Base-by-base conservation (phyloP, 2,329 filamentous ascomycete genomes). In the Nemania serpens region DNA sequence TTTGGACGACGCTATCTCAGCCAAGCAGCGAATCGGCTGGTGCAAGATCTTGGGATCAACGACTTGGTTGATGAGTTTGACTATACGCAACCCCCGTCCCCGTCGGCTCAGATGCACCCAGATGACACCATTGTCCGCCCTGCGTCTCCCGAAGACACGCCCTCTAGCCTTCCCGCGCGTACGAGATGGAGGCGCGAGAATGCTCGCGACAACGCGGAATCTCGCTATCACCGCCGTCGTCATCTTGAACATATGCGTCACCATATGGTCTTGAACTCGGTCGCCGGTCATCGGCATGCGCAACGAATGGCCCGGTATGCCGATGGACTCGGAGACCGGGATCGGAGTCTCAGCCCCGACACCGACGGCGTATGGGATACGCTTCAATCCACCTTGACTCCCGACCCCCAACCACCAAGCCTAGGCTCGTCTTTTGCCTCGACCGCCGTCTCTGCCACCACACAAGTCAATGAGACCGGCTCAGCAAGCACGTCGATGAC, bases 381-480 rank as follows among this genome's bases (percentile, higher is more conserved):
- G 2, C 86, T 97, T 55, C 80, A 93, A 59, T 88, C 84, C 6
- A 96, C 91, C 0, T 84, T 97, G 62, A 88, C 90, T 0, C 91
- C 91, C 0, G 93, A 97, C 73, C 87, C 89, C 15, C 89, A 91
- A 63, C 84, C 91, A 2, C 91, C 93, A 0, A 96, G 90, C 68
- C 85, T 87, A 1, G 87, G 90, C 33, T 93, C 92, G 1, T 97
- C 93, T 0, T 97, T 97, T 73, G 84, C 88, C 0, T 93, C 91
- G 10, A 82, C 82, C 1, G 79, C 79, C n/a, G 79, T 79, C 12
- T 83, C 83, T 0, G 76, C 75, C 3, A 72, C 71, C 2, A 71
- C 74, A 3, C 81, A 81, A 62, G 77, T 72, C 55, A 75, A 76
- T 1, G 76, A 74, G 1, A 71, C 71, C 2, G 71, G 70, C 46